phyloP scores from a whole-genome alignment of 2,329 filamentous ascomycete genomes.

The Penicillium sumatraense region DNA sequence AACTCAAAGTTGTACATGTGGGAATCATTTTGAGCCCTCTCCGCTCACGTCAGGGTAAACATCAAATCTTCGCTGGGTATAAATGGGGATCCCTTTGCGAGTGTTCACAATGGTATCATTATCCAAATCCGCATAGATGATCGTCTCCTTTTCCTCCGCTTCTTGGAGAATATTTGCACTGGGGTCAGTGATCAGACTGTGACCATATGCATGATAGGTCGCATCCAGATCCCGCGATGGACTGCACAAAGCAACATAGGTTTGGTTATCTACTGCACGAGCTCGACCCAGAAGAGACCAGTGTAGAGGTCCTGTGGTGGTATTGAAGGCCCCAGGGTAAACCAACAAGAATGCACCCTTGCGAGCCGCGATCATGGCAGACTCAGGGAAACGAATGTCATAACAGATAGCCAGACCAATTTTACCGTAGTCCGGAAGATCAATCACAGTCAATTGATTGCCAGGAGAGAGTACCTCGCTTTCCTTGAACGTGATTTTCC shows the following conservation, averaged over 20 bases:
- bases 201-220: slow-evolving; percentile 87
- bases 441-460: slow-evolving; percentile 81
- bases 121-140: slow-evolving; percentile 73
- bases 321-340: slow-evolving; percentile 97
- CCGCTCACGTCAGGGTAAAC: slow-evolving; percentile 89
- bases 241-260: slow-evolving; percentile 91
- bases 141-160: slow-evolving; percentile 76
- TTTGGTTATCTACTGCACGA: slow-evolving; percentile 88
- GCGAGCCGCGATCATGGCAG: slow-evolving; percentile 85
- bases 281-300: slow-evolving; percentile 84
- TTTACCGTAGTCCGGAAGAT: slow-evolving; percentile 85
- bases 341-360: slow-evolving; percentile 84
- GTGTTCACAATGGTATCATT: slow-evolving; percentile 72
- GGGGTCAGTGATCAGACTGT: slow-evolving; percentile 86
- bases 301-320: slow-evolving; percentile 88
- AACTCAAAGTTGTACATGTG: background rate
- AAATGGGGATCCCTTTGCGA: slow-evolving; percentile 81
- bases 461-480: slow-evolving; percentile 86
- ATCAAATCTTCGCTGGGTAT: slow-evolving; percentile 86
- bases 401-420: slow-evolving; percentile 95
- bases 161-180: slow-evolving; percentile 81
- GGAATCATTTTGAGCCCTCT: slow-evolving; percentile 37
- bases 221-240: slow-evolving; percentile 80
- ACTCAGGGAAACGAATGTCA: slow-evolving; percentile 93
- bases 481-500: slow-evolving; percentile 89